Evolutionary conservation across 306 rosid species (phyloP).

Genomic region (Vigna mungo): DNA sequence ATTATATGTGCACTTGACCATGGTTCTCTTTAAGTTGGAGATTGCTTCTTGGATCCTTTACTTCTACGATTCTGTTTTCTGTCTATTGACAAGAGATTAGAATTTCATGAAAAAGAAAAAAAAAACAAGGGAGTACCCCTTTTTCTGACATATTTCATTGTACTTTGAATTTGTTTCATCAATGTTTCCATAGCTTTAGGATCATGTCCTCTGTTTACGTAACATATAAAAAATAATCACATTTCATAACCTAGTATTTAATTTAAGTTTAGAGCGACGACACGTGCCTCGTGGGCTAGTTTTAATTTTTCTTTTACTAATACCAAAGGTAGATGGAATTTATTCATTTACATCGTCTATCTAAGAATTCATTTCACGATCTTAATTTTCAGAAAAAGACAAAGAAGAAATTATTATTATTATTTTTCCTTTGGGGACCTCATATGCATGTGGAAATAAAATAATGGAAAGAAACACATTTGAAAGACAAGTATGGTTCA

Average conservation of each 20-base stretch:
- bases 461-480: too few relatives aligned
- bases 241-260: slow-evolving; percentile 34
- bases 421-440: too few relatives aligned
- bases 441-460: too few relatives aligned
- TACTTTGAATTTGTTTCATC: slow-evolving; percentile 33
- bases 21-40: slow-evolving; percentile 21
- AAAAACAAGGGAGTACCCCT: background rate
- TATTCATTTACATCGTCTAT: too few relatives aligned
- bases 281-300: background rate
- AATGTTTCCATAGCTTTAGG: slow-evolving; percentile 55
- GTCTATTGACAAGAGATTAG: background rate
- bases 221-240: slow-evolving; percentile 44
- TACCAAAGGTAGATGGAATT: too few relatives aligned
- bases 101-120: slow-evolving; percentile 18
- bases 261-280: slow-evolving; percentile 20
- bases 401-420: too few relatives aligned
- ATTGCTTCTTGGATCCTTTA: slow-evolving; percentile 45
- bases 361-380: too few relatives aligned
- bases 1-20: slow-evolving; percentile 38
- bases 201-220: slow-evolving; percentile 54
- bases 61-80: background rate
- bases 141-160: slow-evolving; percentile 16
- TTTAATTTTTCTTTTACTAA: background rate
- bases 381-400: too few relatives aligned
- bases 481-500: too few relatives aligned